Evolutionary conservation across 306 rosid species (phyloP).

Genomic region (Vachellia collinsii): DNA sequence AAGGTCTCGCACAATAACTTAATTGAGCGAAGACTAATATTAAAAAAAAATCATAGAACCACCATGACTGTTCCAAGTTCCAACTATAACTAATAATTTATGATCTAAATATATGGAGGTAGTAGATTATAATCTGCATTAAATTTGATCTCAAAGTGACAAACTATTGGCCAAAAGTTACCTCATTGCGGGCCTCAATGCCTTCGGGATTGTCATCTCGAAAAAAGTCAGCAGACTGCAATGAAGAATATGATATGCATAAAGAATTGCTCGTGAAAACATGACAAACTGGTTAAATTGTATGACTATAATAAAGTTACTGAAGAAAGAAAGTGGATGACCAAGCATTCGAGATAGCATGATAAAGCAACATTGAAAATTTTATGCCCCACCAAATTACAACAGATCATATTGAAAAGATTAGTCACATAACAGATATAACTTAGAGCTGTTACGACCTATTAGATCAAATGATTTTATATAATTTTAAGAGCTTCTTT

Average conservation of each 20-base stretch:
- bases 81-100: conserved; percentile 1
- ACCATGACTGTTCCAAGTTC: neutral
- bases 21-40: too few relatives aligned
- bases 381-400: conserved; percentile 11
- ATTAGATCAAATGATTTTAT: neutral
- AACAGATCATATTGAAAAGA: conserved; percentile 16
- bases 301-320: conserved; percentile 23
- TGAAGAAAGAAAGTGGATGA: conserved; percentile 6
- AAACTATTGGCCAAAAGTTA: conserved; percentile 42
- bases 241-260: conserved; percentile 31
- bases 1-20: too few relatives aligned
- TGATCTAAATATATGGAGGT: conserved; percentile 6
- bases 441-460: neutral
- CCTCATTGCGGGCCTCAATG: conserved; percentile 97
- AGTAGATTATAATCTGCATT: neutral
- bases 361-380: conserved; percentile 11
- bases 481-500: neutral
- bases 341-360: conserved; percentile 20
- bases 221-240: conserved; percentile 93
- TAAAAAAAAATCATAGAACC: conserved; percentile 8
- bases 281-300: conserved; percentile 18
- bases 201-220: conserved; percentile 98
- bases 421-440: neutral
- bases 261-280: conserved; percentile 31
- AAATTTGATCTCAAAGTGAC: conserved; percentile 34